Conservation (phyloP, 2,329 filamentous ascomycete genomes). For the Dendrostoma leiphaemia region DNA sequence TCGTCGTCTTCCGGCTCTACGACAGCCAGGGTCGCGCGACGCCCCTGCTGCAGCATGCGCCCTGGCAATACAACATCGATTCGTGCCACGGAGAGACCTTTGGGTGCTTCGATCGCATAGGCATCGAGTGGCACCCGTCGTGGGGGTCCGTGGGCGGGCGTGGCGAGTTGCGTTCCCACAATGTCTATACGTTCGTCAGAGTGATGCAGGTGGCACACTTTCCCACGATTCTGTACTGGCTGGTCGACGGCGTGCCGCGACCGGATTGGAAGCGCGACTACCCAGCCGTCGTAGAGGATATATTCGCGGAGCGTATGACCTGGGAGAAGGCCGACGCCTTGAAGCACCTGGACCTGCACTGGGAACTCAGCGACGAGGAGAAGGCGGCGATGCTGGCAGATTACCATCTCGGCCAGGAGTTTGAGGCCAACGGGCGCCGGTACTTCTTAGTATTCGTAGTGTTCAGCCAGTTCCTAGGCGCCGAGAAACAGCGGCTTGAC, state of each 20-base stretch:
- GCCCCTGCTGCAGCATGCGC: not conserved
- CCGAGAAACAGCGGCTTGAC: not conserved
- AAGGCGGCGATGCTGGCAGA: not conserved
- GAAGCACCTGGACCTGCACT: not conserved
- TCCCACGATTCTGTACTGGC: not conserved
- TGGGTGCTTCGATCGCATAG: not conserved
- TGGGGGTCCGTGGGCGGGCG: not conserved
- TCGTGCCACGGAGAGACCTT: not conserved
- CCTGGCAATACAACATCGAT: not conserved
- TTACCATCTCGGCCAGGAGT: not conserved
- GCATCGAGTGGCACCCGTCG: constrained; percentile 1
- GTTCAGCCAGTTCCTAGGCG: not conserved
- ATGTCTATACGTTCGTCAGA: not conserved
- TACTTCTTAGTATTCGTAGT: not conserved
- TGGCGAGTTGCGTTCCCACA: not conserved
- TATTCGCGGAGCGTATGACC: not conserved
- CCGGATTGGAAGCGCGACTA: constrained; percentile 3
- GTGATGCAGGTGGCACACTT: not conserved
- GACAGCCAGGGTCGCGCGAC: not conserved
- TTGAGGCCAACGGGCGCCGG: not conserved
- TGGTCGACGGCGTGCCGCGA: constrained; percentile 6
- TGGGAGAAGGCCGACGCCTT: not conserved
- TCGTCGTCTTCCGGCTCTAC: not conserved
- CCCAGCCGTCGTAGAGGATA: not conserved
- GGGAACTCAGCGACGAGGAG: not conserved